Base-by-base conservation (phyloP, 257 asterid genomes). In the Ophiorrhiza pumila region DNA sequence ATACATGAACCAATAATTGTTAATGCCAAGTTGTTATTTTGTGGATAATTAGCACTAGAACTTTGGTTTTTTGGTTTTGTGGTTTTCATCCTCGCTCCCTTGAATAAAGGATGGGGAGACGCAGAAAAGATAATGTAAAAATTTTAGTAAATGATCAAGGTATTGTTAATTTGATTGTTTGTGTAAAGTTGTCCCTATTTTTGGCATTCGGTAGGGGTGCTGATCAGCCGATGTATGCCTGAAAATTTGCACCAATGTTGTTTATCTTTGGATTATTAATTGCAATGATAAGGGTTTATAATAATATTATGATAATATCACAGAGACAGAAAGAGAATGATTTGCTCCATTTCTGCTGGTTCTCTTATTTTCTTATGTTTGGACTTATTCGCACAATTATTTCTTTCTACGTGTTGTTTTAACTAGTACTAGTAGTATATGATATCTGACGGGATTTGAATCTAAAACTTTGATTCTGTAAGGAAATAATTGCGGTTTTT, bases 91-190 rank as follows among this genome's bases (percentile, higher is more conserved):
- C 82, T 75, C 85, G 49, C 68, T 55, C 63, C 57, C n/a, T n/a
- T n/a, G n/a, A n/a, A n/a, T n/a, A n/a, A 80, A 37, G 29, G 68
- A 82, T 77, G 77, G 73, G 73, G 84, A 84, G 84, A 80, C 75
- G 77, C 50, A 58, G 14, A n/a, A 42, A 10, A 22, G 65, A 70
- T 8, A 18, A 55, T 70, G 74, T 70, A 37, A 23, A 68, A 55
- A 13, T 37, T 35, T 39, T 55, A 32, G 35, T 55, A 20, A 37
- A 0, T 14, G n/a, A 37, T 37, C 20, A 39, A 55, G 55, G 23
- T 15, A 70, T 55, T 23, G 39, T 39, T 4, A 18, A 55, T 69
- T n/a, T 53, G 74, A 37, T 55, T 55, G 74, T 39, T 17, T 55
- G 64, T 39, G 46, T 41, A 53, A 70, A 53, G 2, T 69, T 10